Evolutionary conservation across 1,284 basidiomycete genomes (phyloP).

Genomic region (Boletellus deceptivus): DNA sequence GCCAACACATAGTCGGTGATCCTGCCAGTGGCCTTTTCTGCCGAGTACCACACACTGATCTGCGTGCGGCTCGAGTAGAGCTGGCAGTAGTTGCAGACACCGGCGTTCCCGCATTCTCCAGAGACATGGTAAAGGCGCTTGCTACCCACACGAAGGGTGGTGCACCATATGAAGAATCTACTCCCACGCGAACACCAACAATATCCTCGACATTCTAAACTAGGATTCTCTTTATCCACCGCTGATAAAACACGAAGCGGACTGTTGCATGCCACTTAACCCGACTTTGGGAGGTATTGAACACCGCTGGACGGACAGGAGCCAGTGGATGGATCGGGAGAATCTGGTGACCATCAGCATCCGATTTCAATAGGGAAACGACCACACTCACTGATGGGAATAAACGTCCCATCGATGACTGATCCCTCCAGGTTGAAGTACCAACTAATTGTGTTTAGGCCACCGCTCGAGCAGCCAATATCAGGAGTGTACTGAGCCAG

Average conservation of each 20-base stretch:
- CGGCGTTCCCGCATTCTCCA: conserved; percentile 52
- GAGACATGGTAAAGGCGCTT: conserved; percentile 52
- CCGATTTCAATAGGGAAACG: not conserved
- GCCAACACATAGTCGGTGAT: conserved; percentile 64
- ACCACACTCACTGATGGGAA: conserved; percentile 50
- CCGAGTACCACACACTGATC: not conserved
- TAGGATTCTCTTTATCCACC: not conserved
- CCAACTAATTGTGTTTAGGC: conserved; percentile 56
- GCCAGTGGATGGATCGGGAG: conserved; percentile 44
- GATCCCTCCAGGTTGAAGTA: conserved; percentile 71
- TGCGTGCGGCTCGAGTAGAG: not conserved
- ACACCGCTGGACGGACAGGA: conserved; percentile 58
- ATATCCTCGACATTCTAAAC: not conserved
- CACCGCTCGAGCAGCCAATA: conserved; percentile 50
- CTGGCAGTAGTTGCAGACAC: conserved; percentile 73
- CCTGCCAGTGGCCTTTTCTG: conserved; percentile 35
- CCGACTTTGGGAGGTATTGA: conserved; percentile 60
- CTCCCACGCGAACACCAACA: not conserved
- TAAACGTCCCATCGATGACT: conserved; percentile 61
- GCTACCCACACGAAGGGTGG: too few species aligned
- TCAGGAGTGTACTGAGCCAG: conserved; percentile 50
- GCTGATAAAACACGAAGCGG: too few species aligned
- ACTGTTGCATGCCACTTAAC: conserved; percentile 22
- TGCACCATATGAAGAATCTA: too few species aligned
- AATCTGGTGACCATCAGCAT: conserved; percentile 39